Evolutionary conservation across 192 early-diverging fungal species (phyloP).

Genomic region (Bifiguratus adelaidae): DNA sequence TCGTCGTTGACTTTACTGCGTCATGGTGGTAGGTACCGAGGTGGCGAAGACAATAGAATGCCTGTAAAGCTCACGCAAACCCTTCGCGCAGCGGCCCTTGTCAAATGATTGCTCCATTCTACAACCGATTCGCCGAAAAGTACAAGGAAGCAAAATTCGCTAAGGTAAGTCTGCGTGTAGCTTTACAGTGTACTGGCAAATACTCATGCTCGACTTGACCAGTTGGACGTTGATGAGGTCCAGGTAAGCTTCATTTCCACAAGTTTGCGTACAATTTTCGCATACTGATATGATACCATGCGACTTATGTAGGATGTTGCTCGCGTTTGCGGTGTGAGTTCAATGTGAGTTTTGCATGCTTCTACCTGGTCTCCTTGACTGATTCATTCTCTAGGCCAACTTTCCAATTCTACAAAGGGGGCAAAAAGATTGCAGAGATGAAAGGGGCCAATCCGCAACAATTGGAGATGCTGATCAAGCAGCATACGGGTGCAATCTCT

Average conservation of each 20-base stretch:
- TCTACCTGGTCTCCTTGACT: neutral
- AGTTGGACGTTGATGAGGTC: conserved; percentile 32
- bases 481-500: conserved; percentile 33
- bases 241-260: neutral
- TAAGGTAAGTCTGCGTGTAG: conserved; percentile 20
- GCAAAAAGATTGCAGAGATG: conserved; percentile 64
- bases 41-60: neutral
- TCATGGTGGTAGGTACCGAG: conserved; percentile 13
- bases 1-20: conserved; percentile 46
- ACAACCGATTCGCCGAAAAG: conserved; percentile 28
- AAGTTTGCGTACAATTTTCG: neutral
- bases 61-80: neutral
- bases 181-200: neutral
- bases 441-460: conserved; percentile 68
- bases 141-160: conserved; percentile 38
- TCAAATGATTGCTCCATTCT: conserved; percentile 39
- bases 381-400: conserved; percentile 56
- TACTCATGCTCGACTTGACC: conserved; percentile 1
- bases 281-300: neutral
- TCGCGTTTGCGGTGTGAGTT: conserved; percentile 19
- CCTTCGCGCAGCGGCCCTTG: conserved; percentile 33
- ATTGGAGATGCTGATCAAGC: conserved; percentile 59
- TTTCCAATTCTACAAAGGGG: conserved; percentile 74
- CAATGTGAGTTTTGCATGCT: conserved; percentile 26
- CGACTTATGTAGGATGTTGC: conserved; percentile 21